Evolutionary conservation across 139 green algal species (phyloP), one percentile per base, ranked within the genome.

Genomic region (Tetradesmus obliquus): DNA sequence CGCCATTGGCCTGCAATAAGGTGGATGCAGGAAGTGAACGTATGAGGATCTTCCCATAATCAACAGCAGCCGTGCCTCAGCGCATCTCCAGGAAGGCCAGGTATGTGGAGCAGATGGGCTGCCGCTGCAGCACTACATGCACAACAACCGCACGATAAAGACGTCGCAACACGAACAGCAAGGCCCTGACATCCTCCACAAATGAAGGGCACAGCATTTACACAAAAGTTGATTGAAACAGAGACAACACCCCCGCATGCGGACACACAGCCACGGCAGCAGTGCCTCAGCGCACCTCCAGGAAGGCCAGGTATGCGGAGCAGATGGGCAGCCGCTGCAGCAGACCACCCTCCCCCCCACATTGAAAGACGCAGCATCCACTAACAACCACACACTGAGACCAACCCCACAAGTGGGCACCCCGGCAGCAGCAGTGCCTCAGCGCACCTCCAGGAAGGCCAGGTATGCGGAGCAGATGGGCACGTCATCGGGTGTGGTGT

Each of bases 401-500:
- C 79, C 79, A 57, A 66, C 19, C 60, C 62, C 2, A 24, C 3
- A 3, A 3, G 32, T 45, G 32, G 32, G 32, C 32, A 45, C 32
- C 32, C 32, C 32, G 32, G 32, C 32, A 45, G 0, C 32, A 45
- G 32, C 32, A 45, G 32, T 45, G 32, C 32, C 32, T 45, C 32
- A 45, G 32, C 85, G 20, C 72, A 92, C 89, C 89, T 97, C 93
- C 89, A 99, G 94, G 94, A 98, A 99, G 8, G 95, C 96, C 3
- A 99, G 93, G 96, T 99, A 99, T 51, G 99, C 98, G 92, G 99
- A 96, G 93, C 98, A 99, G 95, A 99, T 99, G 90, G 95, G 95
- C 17, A 99, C 95, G 89, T 99, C 98, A 88, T 99, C 98, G 32
- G 98, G 98, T 0, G 97, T 99, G 55, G 98, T 99, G 96, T 99